phyloP scores from a whole-genome alignment of 2,329 filamentous ascomycete species.

The Chaetomiaceae sp. region DNA sequence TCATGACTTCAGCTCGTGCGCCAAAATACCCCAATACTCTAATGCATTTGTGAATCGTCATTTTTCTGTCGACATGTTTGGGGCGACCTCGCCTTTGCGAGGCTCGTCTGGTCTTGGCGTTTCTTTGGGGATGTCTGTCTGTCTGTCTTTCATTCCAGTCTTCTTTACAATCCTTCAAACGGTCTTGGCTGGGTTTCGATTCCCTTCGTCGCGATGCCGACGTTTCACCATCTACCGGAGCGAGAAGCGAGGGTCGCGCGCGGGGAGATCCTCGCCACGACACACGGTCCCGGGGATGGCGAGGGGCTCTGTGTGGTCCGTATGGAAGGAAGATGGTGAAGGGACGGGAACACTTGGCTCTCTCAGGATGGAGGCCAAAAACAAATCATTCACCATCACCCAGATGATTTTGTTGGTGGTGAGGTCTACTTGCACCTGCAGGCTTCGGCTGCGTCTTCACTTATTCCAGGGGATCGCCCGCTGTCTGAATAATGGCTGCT shows the following conservation, averaged over 20 bases:
- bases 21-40: conserved; percentile 53
- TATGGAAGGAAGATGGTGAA: neutral
- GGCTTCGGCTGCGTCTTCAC: conserved; percentile 15
- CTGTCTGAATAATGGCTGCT: neutral
- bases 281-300: too few species aligned
- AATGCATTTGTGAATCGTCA: conserved; percentile 46
- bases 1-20: conserved; percentile 35
- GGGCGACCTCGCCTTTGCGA: conserved; percentile 36
- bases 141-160: conserved; percentile 22
- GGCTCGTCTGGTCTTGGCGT: conserved; percentile 43
- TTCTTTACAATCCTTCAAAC: conserved; percentile 18
- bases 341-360: conserved; percentile 1
- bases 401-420: neutral
- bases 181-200: conserved; percentile 13
- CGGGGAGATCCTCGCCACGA: too few species aligned
- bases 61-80: conserved; percentile 31
- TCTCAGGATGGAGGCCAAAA: neutral
- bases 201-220: conserved; percentile 7
- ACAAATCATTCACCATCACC: neutral
- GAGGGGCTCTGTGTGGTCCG: too few species aligned
- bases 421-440: conserved; percentile 14
- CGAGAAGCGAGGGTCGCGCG: neutral
- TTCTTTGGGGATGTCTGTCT: conserved; percentile 23
- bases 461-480: conserved; percentile 4
- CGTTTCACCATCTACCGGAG: conserved; percentile 4